Conservation (phyloP, 768 basidiomycete species). For the Naganishia friedmannii region DNA sequence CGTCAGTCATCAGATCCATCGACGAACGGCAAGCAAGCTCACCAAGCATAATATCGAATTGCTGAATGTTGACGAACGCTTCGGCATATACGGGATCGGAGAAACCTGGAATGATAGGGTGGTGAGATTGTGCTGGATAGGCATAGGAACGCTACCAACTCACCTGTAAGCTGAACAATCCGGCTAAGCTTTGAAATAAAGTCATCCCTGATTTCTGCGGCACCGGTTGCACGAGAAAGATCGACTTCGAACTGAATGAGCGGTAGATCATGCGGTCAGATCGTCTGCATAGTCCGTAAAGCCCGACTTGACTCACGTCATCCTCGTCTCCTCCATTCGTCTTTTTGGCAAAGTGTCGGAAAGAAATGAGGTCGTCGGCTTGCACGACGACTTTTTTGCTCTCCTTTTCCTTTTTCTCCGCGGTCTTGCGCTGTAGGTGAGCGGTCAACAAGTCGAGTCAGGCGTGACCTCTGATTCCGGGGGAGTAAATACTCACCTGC, state of each 20-base stretch:
- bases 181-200: conserved; percentile 89
- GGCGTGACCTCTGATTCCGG: not conserved
- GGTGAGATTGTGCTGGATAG: not conserved
- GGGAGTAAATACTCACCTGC: conserved; percentile 60
- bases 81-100: conserved; percentile 98
- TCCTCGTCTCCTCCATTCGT: conserved; percentile 66
- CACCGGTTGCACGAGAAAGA: conserved; percentile 81
- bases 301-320: conserved; percentile 52
- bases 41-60: conserved; percentile 94
- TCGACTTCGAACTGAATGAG: conserved; percentile 74
- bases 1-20: not conserved
- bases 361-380: conserved; percentile 85
- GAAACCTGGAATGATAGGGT: conserved; percentile 62
- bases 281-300: not conserved
- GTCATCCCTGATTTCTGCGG: conserved; percentile 78
- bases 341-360: conserved; percentile 95
- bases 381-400: conserved; percentile 69
- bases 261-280: conserved; percentile 55
- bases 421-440: conserved; percentile 69
- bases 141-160: conserved; percentile 29
- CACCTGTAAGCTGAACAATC: conserved; percentile 89
- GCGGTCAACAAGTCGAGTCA: conserved; percentile 31
- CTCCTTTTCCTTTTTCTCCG: conserved; percentile 85
- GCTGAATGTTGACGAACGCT: conserved; percentile 94
- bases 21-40: conserved; percentile 11